Evolutionary conservation across 441 rosid genomes (phyloP).

Genomic region (Pelargonium hybrid): DNA sequence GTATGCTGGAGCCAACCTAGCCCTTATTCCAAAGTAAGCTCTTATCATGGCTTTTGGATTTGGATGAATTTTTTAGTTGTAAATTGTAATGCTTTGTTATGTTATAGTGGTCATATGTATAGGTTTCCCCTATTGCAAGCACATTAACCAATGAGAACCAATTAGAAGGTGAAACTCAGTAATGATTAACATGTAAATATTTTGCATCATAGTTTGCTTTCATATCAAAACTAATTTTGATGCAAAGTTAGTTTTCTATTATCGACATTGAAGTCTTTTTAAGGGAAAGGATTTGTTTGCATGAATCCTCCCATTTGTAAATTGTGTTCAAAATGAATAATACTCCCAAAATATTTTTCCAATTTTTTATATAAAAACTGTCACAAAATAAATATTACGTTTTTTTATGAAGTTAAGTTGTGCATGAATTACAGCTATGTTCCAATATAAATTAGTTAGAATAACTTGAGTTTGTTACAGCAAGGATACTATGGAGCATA

Average conservation of each 20-base stretch:
- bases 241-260: background rate
- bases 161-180: background rate
- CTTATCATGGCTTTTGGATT: background rate
- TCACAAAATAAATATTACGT: too few relatives aligned
- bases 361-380: too few relatives aligned
- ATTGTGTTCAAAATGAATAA: background rate
- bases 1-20: slow-evolving; percentile 34
- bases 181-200: background rate
- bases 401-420: too few relatives aligned
- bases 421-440: too few relatives aligned
- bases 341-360: too few relatives aligned
- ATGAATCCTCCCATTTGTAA: background rate
- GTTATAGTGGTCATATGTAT: background rate
- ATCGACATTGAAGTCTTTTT: background rate
- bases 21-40: slow-evolving; percentile 36
- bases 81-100: background rate
- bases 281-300: background rate
- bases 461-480: too few relatives aligned
- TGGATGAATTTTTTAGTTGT: background rate
- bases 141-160: background rate
- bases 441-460: too few relatives aligned
- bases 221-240: background rate
- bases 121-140: background rate
- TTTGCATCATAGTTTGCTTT: background rate
- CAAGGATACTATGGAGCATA: too few relatives aligned